Conservation (phyloP, 2,329 filamentous ascomycete genomes). For the Paramyrothecium roridum region DNA sequence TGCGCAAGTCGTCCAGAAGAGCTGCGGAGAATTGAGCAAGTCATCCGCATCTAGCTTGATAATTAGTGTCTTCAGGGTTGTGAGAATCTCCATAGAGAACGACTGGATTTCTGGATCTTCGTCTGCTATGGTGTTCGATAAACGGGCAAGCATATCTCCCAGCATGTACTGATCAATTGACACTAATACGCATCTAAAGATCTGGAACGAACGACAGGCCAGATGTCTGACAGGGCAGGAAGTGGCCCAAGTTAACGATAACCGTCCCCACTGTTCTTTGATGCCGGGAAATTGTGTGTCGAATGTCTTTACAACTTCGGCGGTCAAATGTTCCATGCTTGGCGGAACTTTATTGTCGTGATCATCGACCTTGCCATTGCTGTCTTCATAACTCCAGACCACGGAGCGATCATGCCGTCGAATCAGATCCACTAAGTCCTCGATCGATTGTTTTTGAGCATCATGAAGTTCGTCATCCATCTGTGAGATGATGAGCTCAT, state of each 20-base stretch:
- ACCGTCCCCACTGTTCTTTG: conserved; percentile 85
- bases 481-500: conserved; percentile 81
- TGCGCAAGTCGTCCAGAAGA: conserved; percentile 97
- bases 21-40: conserved; percentile 83
- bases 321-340: conserved; percentile 82
- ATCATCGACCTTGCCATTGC: conserved; percentile 72
- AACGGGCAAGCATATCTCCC: conserved; percentile 89
- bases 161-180: conserved; percentile 91
- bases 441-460: conserved; percentile 69
- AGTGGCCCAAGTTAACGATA: conserved; percentile 92
- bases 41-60: conserved; percentile 76
- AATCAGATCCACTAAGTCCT: conserved; percentile 83
- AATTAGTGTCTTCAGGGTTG: conserved; percentile 89
- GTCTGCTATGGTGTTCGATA: conserved; percentile 96
- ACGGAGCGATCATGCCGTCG: conserved; percentile 80
- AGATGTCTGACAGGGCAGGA: conserved; percentile 93
- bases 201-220: conserved; percentile 94
- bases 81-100: conserved; percentile 97
- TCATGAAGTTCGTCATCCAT: conserved; percentile 67
- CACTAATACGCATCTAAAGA: conserved; percentile 91
- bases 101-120: conserved; percentile 92
- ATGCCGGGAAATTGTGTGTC: conserved; percentile 80
- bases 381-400: conserved; percentile 93
- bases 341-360: conserved; percentile 77
- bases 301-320: conserved; percentile 81